Conservation (phyloP, 331 rosid species). For the Malus hybrid region DNA sequence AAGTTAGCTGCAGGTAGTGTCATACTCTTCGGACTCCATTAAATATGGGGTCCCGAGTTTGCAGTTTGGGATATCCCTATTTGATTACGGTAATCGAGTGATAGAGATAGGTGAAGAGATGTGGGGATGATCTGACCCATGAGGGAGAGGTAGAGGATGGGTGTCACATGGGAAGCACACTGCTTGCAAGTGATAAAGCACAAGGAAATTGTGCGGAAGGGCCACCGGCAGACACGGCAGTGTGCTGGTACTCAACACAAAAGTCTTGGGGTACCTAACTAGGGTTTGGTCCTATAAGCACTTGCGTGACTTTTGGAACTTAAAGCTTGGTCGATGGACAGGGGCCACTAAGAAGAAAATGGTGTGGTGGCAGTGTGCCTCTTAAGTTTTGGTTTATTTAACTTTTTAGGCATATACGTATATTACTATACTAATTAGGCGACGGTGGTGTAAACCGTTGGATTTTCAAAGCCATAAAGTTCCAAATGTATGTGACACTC, state of each 20-base stretch:
- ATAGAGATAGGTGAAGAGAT: neutral
- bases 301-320: neutral
- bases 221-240: neutral
- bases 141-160: neutral
- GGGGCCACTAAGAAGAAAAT: neutral
- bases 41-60: neutral
- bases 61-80: neutral
- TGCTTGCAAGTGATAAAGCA: neutral
- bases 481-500: neutral
- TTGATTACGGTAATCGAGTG: neutral
- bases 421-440: neutral
- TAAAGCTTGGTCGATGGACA: neutral
- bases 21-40: neutral
- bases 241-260: neutral
- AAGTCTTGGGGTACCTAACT: neutral
- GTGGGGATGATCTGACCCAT: neutral
- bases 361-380: neutral
- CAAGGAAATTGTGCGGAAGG: neutral
- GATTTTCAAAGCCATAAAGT: neutral
- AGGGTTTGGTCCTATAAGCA: neutral
- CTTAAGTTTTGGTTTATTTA: neutral
- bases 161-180: slow-evolving; percentile 11
- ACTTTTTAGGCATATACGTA: neutral
- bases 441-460: neutral
- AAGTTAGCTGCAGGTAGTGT: neutral